Conservation (phyloP, 495 filamentous ascomycete species). For the Sphaerosporella brunnea region DNA sequence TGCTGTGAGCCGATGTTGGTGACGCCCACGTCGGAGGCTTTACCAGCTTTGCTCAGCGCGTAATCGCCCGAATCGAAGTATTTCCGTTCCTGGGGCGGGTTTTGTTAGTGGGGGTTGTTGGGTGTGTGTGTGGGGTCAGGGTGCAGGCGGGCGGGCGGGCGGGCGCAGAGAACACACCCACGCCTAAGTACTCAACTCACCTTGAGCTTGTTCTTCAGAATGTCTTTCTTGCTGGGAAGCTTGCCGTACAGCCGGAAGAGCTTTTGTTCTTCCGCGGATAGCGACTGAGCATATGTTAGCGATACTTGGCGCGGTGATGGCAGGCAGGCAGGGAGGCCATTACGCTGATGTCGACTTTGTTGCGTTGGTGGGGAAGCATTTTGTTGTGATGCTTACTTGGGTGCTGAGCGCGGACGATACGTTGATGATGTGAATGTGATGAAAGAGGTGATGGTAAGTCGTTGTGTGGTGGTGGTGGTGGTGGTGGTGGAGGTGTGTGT, state of each 20-base stretch:
- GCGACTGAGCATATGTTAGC: constrained; percentile 37
- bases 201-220: constrained; percentile 92
- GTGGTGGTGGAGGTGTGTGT: constrained; percentile 7
- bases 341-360: constrained; percentile 90
- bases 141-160: too few relatives aligned
- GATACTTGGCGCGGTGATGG: constrained; percentile 10
- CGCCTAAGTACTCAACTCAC: constrained; percentile 33
- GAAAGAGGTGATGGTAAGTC: background rate
- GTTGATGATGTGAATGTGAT: constrained; percentile 2
- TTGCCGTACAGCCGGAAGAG: constrained; percentile 94
- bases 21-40: constrained; percentile 82
- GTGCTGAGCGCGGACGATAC: constrained; percentile 5
- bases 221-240: constrained; percentile 83
- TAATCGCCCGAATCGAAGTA: constrained; percentile 98
- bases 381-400: constrained; percentile 9
- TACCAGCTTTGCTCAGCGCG: constrained; percentile 94
- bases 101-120: constrained; percentile 6
- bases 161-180: too few relatives aligned
- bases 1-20: constrained; percentile 87
- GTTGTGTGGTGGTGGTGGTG: constrained; percentile 8
- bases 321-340: constrained; percentile 26
- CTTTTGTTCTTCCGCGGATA: constrained; percentile 83
- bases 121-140: background rate
- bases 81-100: constrained; percentile 59
- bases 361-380: constrained; percentile 93